Percentiles rank a stretch among this genome's conserved stretches.
Evolutionary conservation across 768 basidiomycete species (phyloP).

Genomic region (Mycena maculata): DNA sequence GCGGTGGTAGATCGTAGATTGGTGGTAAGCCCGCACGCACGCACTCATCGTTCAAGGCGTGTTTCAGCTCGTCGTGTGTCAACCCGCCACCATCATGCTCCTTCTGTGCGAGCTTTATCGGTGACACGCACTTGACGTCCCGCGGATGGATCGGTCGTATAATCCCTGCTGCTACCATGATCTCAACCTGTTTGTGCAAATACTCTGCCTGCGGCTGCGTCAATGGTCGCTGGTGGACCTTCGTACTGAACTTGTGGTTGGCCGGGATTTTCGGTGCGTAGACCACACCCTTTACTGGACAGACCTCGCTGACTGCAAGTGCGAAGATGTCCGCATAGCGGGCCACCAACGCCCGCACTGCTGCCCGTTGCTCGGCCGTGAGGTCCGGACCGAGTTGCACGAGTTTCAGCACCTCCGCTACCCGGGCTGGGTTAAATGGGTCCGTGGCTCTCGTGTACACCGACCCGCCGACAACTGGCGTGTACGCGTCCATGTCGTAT

Average conservation of each 20-base stretch:
- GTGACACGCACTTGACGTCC: constrained; percentile 49
- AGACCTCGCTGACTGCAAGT: constrained; percentile 52
- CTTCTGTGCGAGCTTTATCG: constrained; percentile 52
- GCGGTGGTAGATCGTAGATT: constrained; percentile 38
- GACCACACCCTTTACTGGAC: constrained; percentile 41
- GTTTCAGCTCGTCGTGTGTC: constrained; percentile 47
- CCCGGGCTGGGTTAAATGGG: constrained; percentile 40
- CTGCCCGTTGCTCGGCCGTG: constrained; percentile 33
- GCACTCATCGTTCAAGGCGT: constrained; percentile 49
- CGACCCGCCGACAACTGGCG: background rate
- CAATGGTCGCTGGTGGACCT: constrained; percentile 45
- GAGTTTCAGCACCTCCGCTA: constrained; percentile 34
- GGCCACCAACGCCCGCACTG: constrained; percentile 37
- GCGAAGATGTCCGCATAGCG: constrained; percentile 55
- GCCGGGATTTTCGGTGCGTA: constrained; percentile 49
- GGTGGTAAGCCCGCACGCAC: constrained; percentile 37
- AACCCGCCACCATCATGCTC: constrained; percentile 45
- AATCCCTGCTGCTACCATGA: constrained; percentile 49
- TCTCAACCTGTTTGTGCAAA: constrained; percentile 45
- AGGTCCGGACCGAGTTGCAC: constrained; percentile 47
- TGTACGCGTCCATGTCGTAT: constrained; percentile 8
- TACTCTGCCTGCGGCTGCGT: constrained; percentile 47
- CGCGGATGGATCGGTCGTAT: constrained; percentile 42
- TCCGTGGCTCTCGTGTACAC: constrained; percentile 38
- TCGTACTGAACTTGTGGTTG: constrained; percentile 43